Base-by-base conservation (phyloP, 139 green algal species). In the Chlamydomonas sphaeroides region DNA sequence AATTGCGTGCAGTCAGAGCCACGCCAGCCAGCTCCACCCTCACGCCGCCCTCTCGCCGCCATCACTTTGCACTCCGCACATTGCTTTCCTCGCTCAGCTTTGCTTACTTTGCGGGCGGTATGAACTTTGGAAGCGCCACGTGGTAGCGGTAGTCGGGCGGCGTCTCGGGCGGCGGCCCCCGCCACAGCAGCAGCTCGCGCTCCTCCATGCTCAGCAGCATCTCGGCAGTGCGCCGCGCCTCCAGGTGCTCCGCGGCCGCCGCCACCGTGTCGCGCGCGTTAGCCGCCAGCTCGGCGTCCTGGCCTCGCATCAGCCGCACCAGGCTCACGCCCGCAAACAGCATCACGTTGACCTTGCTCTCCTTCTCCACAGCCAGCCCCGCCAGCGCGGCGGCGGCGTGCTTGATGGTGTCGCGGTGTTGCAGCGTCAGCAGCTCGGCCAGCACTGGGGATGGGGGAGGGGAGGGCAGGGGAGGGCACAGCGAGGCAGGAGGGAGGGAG, bases 361-460 rank as follows among this genome's bases (percentile, higher is more conserved):
- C 87, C 87, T 88, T 88, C 83, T 90, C 87, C 48, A 90, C 68
- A 35, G 68, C 72, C 62, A 86, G 36, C 1, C 41, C 83, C 78
- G 81, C 77, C 51, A 90, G 82, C 30, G 83, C 87, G 0, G 75
- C 68, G 8, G 86, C 74, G n/a, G 67, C 56, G 49, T 86, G 68
- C 32, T 80, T 80, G 69, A 75, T 66, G n/a, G 80, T 86, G 36
- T 68, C 68, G 30, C 69, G 57, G 69, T 86, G 80, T 23, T 74
- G 79, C 35, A 75, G 85, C 23, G 35, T 45, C 41, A 86, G 70
- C 45, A 86, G 68, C 10, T 79, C 66, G 2, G 61, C 70, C 70
- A 86, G 71, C 41, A 81, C 80, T 86, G 71, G 11, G 73, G 26
- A 32, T 17, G 21, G 41, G n/a, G 25, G 18, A 41, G 51, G 62